Percentiles rank a stretch among this genome's conserved stretches.
Evolutionary conservation across 1,284 basidiomycete species (phyloP).

Genomic region (Phellinidium pouzarii): DNA sequence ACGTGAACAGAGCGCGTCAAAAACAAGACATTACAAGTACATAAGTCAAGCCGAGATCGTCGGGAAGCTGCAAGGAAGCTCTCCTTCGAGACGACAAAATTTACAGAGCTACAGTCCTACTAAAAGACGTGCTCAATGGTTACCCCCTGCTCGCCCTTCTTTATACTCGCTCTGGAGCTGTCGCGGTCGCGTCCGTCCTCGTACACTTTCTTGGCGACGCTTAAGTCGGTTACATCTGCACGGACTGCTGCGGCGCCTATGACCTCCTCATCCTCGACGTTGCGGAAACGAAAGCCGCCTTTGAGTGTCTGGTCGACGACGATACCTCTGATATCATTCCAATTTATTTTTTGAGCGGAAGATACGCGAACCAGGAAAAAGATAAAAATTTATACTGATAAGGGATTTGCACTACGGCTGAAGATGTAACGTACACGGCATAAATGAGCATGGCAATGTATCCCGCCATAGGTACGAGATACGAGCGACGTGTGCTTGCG

Average conservation of each 20-base stretch:
- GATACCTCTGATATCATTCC: conserved; percentile 40
- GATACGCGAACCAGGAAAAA: too few relatives aligned
- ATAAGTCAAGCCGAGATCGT: too few relatives aligned
- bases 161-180: conserved; percentile 7
- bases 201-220: neutral
- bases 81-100: too few relatives aligned
- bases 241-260: neutral
- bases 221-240: neutral
- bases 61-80: too few relatives aligned
- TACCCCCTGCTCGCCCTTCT: neutral
- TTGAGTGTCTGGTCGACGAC: conserved; percentile 44
- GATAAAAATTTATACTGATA: neutral
- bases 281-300: conserved; percentile 44
- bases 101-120: too few relatives aligned
- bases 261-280: conserved; percentile 34
- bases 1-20: too few relatives aligned
- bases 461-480: conserved; percentile 53
- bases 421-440: conserved; percentile 41
- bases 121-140: neutral
- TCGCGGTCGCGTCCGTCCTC: neutral
- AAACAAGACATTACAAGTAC: too few relatives aligned
- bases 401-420: neutral
- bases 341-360: too few relatives aligned
- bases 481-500: conserved; percentile 45
- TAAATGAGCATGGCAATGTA: conserved; percentile 54